Conservation (phyloP, 2,329 filamentous ascomycete species). For the Talaromyces islandicus region DNA sequence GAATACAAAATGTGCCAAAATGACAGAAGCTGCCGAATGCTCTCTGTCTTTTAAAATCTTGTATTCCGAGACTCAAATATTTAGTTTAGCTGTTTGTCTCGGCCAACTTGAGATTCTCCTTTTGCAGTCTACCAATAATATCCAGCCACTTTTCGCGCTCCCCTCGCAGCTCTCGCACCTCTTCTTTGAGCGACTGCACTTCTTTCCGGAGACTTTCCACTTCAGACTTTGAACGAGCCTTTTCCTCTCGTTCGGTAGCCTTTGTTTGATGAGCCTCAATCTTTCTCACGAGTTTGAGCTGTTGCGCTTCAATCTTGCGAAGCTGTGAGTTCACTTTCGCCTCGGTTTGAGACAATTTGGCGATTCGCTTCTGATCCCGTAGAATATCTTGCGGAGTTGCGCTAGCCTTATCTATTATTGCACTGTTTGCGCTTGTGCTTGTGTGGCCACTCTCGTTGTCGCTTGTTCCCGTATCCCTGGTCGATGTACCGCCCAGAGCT, state of each 20-base stretch:
- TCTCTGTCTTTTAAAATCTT: background rate
- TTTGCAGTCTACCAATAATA: slow-evolving; percentile 51
- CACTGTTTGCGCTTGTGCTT: slow-evolving; percentile 4
- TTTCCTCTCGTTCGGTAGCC: slow-evolving; percentile 38
- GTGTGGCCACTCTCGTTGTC: slow-evolving; percentile 7
- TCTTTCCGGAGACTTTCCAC: slow-evolving; percentile 44
- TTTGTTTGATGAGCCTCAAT: slow-evolving; percentile 33
- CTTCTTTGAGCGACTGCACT: slow-evolving; percentile 41
- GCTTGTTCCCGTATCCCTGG: slow-evolving; percentile 4
- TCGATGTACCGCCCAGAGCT: slow-evolving; percentile 16
- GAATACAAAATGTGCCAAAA: background rate
- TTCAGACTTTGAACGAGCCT: slow-evolving; percentile 33
- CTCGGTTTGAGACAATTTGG: slow-evolving; percentile 26
- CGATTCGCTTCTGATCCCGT: slow-evolving; percentile 23
- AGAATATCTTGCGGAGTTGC: slow-evolving; percentile 5
- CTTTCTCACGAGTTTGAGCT: slow-evolving; percentile 35
- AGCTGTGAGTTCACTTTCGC: slow-evolving; percentile 33
- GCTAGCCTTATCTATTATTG: slow-evolving; percentile 1
- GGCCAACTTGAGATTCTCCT: slow-evolving; percentile 29
- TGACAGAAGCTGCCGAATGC: background rate
- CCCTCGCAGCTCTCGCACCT: slow-evolving; percentile 41
- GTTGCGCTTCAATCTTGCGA: slow-evolving; percentile 36
- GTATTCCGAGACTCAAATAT: background rate
- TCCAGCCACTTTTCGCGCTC: slow-evolving; percentile 46
- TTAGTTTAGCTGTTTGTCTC: background rate